Base-by-base conservation (phyloP, 73 alveolate species). In the Symbiodinium natans region DNA sequence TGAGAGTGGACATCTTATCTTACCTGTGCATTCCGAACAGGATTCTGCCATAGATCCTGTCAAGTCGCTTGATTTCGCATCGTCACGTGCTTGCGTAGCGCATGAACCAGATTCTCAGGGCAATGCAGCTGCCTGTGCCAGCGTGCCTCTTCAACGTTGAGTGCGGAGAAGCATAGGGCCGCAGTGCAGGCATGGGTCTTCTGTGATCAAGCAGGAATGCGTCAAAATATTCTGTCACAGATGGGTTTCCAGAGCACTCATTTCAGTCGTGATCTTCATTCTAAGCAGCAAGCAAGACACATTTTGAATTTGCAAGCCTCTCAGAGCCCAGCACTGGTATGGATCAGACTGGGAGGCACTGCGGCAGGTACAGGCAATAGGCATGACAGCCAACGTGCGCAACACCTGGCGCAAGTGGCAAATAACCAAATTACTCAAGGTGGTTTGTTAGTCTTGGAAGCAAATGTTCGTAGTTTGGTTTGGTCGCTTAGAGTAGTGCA, bases 161-260 rank as follows among this genome's bases (percentile, higher is more conserved):
- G n/a, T n/a, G n/a, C n/a, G n/a, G n/a, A n/a, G n/a, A n/a, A n/a
- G n/a, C n/a, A n/a, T n/a, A n/a, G n/a, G n/a, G n/a, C n/a, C n/a
- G n/a, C n/a, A n/a, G n/a, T n/a, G n/a, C n/a, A n/a, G n/a, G 93
- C 82, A 6, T 85, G 93, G 93, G 82, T 85, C 23, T 36, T 85
- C 25, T 48, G 77, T 31, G 93, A 85, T 52, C 93, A 48, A 54
- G 39, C 21, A 1, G 82, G 82, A 3, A 9, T 85, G 10, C 17
- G 93, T 9, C 93, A 85, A 15, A 29, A 46, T 11, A 4, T 85
- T 2, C 29, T 85, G 2, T 42, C 33, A 0, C 5, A 13, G 3
- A n/a, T 31, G 19, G 93, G 93, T 13, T 31, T 48, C 4, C 38
- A 85, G 3, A 42, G 36, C 41, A 7, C 33, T 2, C 52, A 71